phyloP scores from a whole-genome alignment of 2,329 filamentous ascomycete species.

The Pseudogymnoascus destructans region DNA sequence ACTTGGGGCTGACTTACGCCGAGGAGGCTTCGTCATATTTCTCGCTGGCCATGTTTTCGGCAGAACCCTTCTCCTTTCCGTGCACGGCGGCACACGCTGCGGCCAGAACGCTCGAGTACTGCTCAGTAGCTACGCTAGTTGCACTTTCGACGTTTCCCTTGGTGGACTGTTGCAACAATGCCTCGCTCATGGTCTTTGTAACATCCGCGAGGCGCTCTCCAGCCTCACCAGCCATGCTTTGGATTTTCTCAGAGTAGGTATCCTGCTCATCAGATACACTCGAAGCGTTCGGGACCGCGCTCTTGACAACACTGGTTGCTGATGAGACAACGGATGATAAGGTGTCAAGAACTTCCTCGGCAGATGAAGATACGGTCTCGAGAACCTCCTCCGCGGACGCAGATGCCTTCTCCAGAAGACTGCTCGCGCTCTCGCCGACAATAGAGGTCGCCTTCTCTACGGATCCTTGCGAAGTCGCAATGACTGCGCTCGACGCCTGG shows the following conservation, averaged over 20 bases:
- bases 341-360: not conserved
- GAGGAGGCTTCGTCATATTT: constrained; percentile 44
- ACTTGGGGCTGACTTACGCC: constrained; percentile 31
- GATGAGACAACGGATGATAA: not conserved
- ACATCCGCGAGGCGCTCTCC: constrained; percentile 40
- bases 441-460: constrained; percentile 17
- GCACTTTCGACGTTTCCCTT: constrained; percentile 35
- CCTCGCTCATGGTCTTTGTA: constrained; percentile 43
- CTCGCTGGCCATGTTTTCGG: constrained; percentile 36
- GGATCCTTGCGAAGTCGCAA: constrained; percentile 20
- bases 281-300: constrained; percentile 9
- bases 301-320: not conserved
- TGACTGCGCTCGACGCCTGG: constrained; percentile 21
- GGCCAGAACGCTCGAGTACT: constrained; percentile 41
- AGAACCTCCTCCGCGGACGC: not conserved
- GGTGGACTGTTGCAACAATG: constrained; percentile 29
- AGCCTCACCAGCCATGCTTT: constrained; percentile 37
- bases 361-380: not conserved
- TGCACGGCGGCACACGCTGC: constrained; percentile 45
- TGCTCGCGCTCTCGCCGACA: constrained; percentile 15
- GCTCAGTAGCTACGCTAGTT: constrained; percentile 40
- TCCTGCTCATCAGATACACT: constrained; percentile 24
- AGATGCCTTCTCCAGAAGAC: constrained; percentile 22
- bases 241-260: constrained; percentile 37
- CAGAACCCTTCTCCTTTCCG: constrained; percentile 30